A percentile compares a stretch with the other conserved stretches of the same genome.
These are phyloP conservation scores for Lentinula edodes DNA, from an alignment of 768 basidiomycete genomes.

Conservation along the genomic window DNA sequence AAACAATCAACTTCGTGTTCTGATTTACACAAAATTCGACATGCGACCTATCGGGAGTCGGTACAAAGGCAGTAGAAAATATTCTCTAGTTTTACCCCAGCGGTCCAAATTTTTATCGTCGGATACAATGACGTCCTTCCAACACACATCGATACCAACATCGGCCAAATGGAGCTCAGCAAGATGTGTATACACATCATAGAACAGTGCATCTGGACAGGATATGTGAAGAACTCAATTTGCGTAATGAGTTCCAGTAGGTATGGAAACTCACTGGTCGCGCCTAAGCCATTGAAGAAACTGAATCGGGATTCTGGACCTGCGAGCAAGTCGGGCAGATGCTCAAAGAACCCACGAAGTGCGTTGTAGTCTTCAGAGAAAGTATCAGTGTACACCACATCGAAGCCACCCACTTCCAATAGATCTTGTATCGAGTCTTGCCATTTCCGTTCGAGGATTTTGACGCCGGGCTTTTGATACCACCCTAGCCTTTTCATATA, in stretches of 20 bases:
- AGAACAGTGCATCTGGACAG: constrained; percentile 72
- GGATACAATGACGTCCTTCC: constrained; percentile 77
- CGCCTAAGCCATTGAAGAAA: constrained; percentile 97
- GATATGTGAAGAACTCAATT: neutral
- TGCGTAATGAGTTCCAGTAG: neutral
- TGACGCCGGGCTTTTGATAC: constrained; percentile 71
- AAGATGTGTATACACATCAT: constrained; percentile 86
- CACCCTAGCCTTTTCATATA: constrained; percentile 76
- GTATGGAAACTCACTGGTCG: constrained; percentile 62
- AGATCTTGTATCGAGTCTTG: constrained; percentile 76
- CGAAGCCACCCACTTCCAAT: constrained; percentile 69
- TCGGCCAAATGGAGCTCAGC: constrained; percentile 83
- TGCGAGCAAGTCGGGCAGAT: constrained; percentile 69
- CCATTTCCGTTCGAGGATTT: constrained; percentile 88
- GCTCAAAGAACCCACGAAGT: constrained; percentile 76
- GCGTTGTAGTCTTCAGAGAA: constrained; percentile 87
- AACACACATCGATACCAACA: constrained; percentile 70
- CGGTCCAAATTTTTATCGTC: constrained; percentile 42
- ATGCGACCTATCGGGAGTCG: constrained; percentile 47
- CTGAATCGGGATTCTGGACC: constrained; percentile 78
- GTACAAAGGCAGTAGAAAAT: constrained; percentile 76
- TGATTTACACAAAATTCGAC: neutral
- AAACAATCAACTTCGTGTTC: neutral
- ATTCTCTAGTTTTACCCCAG: constrained; percentile 74
- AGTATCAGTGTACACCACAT: constrained; percentile 88